Evolutionary conservation across 345 rosid genomes (phyloP).

Genomic region (Eutrema japonicum): DNA sequence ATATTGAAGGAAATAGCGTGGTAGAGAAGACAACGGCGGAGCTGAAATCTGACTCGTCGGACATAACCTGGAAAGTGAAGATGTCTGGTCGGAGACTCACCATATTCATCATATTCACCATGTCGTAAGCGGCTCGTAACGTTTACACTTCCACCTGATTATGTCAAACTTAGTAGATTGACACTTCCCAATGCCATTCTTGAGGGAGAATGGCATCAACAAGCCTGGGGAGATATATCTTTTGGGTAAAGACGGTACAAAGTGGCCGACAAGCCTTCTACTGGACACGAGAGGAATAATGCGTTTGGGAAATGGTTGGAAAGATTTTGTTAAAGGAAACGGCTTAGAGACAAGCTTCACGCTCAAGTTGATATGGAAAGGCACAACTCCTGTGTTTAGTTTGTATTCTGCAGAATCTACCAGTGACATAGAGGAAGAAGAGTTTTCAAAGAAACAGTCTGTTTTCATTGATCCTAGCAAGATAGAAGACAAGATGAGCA

Average conservation of each 20-base stretch:
- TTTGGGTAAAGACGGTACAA: constrained; percentile 30
- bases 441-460: too few species aligned
- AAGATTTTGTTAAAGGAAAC: constrained; percentile 17
- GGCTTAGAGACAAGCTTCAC: constrained; percentile 17
- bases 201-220: constrained; percentile 1
- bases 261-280: constrained; percentile 8
- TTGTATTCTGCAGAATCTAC: background rate
- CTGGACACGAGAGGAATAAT: background rate
- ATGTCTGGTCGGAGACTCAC: constrained; percentile 14
- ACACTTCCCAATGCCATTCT: constrained; percentile 19
- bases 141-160: background rate
- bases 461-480: too few species aligned
- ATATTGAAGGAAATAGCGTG: background rate
- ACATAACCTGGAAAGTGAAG: constrained; percentile 9
- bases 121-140: background rate
- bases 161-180: too few species aligned
- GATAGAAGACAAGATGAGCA: too few species aligned
- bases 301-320: constrained; percentile 29
- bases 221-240: constrained; percentile 32
- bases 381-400: constrained; percentile 11
- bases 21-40: background rate
- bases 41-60: constrained; percentile 25
- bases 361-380: background rate
- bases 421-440: background rate
- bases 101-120: background rate